These are phyloP conservation scores for Trichoderma harzianum DNA, from an alignment of 2,329 filamentous ascomycete genomes.

Conservation along the genomic window DNA sequence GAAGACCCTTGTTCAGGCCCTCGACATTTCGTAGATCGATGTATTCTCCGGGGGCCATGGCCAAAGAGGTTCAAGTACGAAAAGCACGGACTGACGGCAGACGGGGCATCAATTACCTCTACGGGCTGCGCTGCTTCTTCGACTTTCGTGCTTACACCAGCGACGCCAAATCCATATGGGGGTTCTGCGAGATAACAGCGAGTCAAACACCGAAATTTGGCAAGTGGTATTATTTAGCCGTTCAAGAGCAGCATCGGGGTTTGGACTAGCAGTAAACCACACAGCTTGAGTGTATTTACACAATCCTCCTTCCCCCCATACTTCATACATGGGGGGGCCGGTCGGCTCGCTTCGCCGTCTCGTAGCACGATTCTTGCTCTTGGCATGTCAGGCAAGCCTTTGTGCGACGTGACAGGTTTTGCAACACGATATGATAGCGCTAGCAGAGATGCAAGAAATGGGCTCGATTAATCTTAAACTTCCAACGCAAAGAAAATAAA, in stretches of 20 bases:
- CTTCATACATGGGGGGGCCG: not conserved
- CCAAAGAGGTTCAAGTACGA: not conserved
- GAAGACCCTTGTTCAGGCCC: not conserved
- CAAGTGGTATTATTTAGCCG: not conserved
- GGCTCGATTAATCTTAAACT: not conserved
- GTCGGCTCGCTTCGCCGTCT: constrained; percentile 2
- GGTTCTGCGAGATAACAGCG: not conserved
- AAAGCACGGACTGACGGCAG: not conserved
- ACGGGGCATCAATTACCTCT: not conserved
- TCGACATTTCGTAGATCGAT: not conserved
- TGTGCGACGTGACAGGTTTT: not conserved
- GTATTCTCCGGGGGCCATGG: not conserved
- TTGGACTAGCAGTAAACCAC: not conserved
- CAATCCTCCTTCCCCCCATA: not conserved
- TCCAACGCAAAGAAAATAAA: not conserved
- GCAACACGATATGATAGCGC: not conserved
- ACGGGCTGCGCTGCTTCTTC: not conserved
- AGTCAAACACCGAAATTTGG: not conserved
- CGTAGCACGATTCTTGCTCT: not conserved
- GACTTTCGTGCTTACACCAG: not conserved
- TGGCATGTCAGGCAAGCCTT: not conserved
- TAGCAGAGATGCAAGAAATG: not conserved
- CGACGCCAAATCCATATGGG: not conserved
- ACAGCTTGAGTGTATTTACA: not conserved
- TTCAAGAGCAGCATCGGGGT: not conserved